Evolutionary conservation across 169 alveolate genomes (phyloP), one percentile per base, ranked within the genome.

Genomic region (Eimeria acervulina): DNA sequence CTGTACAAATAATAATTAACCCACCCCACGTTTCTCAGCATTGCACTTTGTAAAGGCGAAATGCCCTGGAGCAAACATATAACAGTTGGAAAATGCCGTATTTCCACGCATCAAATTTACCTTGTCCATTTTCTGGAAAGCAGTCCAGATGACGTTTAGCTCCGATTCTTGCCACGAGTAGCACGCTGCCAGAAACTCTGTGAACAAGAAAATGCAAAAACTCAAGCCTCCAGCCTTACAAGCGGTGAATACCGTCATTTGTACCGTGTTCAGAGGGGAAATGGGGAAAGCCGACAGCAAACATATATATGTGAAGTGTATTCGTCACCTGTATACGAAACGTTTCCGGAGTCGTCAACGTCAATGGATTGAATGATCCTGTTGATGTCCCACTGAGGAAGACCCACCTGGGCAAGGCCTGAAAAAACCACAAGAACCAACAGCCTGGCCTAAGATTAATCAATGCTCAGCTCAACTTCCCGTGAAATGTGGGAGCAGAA

Each of bases 121-220:
- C 47, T 78, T 80, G 81, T 97, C 98, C 95, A 97, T 93, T 84
- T 97, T 97, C 74, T 96, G 95, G 88, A 97, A 97, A 17, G 97
- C 97, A 2, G 97, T 92, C 94, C 96, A 96, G 13, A 97, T 81
- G 26, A 95, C 95, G 91, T 97, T 97, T 28, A 97, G 96, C 76
- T 96, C 97, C 42, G 96, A 80, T 47, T 97, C 97, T 61, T 97
- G 85, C 97, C 98, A 97, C 23, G 96, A 96, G 72, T 96, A 96
- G 72, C 98, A 96, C 15, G 98, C 98, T n/a, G 98, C 97, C 81
- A 97, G 78, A 89, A 97, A 97, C 89, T 97, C 98, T 6, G 95
- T 5, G 3, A 19, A 52, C 63, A 81, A 38, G 2, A 81, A 38
- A 4, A 12, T 42, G 88, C 0, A 33, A n/a, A 68, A 7, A 12